These are phyloP conservation scores for Sphagnum contortum DNA, from an alignment of 225 moss, liverwort and hornwort genomes.

Conservation along the genomic window DNA sequence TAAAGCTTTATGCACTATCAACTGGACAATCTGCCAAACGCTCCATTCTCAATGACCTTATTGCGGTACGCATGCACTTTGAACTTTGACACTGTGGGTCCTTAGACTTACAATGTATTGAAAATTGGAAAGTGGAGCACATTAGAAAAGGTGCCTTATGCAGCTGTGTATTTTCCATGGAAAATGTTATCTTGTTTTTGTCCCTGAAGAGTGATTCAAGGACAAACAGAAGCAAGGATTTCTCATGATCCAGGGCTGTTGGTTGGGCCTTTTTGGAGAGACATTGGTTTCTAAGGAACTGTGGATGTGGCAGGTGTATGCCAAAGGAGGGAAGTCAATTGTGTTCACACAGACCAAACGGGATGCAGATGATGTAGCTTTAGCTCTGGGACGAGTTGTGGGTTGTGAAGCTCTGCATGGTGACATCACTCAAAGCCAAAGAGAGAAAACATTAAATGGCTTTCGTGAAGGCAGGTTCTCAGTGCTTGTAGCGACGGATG, in stretches of 20 bases:
- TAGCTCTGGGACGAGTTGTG: conserved; percentile 70
- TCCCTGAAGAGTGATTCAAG: too few species aligned
- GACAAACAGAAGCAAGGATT: too few species aligned
- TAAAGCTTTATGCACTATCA: conserved; percentile 43
- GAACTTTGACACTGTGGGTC: too few species aligned
- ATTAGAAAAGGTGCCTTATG: too few species aligned
- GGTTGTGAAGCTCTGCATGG: conserved; percentile 95
- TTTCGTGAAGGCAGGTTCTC: conserved; percentile 72
- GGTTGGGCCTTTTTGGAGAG: too few species aligned
- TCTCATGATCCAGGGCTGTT: too few species aligned
- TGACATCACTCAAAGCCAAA: conserved; percentile 77
- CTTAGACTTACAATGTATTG: too few species aligned
- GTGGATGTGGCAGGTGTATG: conserved; percentile 49
- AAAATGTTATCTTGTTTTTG: too few species aligned
- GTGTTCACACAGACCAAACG: conserved; percentile 90
- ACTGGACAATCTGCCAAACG: conserved; percentile 37
- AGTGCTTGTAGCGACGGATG: conserved; percentile 86
- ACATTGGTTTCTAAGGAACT: too few species aligned
- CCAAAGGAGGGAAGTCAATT: conserved; percentile 78
- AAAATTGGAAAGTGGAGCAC: too few species aligned
- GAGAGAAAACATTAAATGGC: conserved; percentile 80
- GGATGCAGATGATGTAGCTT: conserved; percentile 82
- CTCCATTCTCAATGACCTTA: conserved; percentile 40
- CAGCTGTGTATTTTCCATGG: too few species aligned
- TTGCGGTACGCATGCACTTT: conserved; percentile 26